Evolutionary conservation across 805 yeast genomes (phyloP).

Genomic region (Cyberlindnera subsufficiens): DNA sequence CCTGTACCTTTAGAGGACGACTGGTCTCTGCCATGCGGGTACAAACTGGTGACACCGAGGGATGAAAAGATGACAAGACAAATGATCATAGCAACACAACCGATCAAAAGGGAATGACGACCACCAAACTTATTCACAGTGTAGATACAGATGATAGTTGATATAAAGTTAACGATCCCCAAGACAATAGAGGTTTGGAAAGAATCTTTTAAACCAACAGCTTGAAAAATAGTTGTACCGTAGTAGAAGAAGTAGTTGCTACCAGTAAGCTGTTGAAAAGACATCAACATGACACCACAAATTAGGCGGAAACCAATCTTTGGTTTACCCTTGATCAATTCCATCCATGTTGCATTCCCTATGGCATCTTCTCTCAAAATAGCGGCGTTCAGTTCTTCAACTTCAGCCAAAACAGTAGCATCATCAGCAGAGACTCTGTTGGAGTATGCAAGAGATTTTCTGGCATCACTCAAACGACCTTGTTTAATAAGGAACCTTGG

Average conservation of each 20-base stretch:
- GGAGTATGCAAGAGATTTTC: slow-evolving; percentile 48
- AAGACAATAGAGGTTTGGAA: slow-evolving; percentile 53
- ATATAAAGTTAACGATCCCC: slow-evolving; percentile 55
- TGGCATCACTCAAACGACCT: slow-evolving; percentile 56
- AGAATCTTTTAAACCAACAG: slow-evolving; percentile 54
- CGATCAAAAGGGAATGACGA: slow-evolving; percentile 41
- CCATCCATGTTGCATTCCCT: slow-evolving; percentile 62
- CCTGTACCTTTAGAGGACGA: slow-evolving; percentile 52
- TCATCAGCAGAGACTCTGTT: slow-evolving; percentile 52
- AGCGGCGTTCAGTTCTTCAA: slow-evolving; percentile 53
- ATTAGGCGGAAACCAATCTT: slow-evolving; percentile 41
- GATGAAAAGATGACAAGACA: slow-evolving; percentile 48
- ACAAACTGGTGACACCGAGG: slow-evolving; percentile 47
- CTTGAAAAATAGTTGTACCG: slow-evolving; percentile 55
- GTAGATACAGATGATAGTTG: slow-evolving; percentile 45
- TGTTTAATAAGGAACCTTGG: slow-evolving; percentile 60
- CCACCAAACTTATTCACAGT: slow-evolving; percentile 52
- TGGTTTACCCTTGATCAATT: slow-evolving; percentile 62
- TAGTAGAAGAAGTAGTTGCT: slow-evolving; percentile 63
- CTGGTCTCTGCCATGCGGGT: slow-evolving; percentile 37
- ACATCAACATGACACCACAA: slow-evolving; percentile 51
- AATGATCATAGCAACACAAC: slow-evolving; percentile 42
- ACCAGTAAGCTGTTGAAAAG: slow-evolving; percentile 66
- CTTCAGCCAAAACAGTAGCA: slow-evolving; percentile 49
- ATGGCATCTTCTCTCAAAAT: slow-evolving; percentile 54